phyloP scores from a whole-genome alignment of 139 green algal genomes.

The Marvania coccoides region DNA sequence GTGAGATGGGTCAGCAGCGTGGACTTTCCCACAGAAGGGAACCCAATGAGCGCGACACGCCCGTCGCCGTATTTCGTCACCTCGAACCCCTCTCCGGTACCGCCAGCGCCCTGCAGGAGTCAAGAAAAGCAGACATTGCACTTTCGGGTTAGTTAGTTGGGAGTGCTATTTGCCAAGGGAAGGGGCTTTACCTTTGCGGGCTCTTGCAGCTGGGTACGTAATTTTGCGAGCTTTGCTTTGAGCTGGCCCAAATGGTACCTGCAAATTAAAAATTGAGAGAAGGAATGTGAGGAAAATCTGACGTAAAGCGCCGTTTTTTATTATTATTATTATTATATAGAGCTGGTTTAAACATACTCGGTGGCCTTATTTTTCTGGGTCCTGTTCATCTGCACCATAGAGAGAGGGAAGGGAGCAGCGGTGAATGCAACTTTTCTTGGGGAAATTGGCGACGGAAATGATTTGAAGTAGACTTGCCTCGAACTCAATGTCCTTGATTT shows the following conservation, averaged over 20 bases:
- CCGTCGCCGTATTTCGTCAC: conserved; percentile 96
- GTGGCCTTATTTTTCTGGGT: conserved; percentile 81
- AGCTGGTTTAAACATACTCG: too few relatives aligned
- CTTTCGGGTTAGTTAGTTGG: not conserved
- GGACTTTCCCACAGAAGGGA: conserved; percentile 97
- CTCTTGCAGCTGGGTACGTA: conserved; percentile 91
- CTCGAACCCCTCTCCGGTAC: conserved; percentile 88
- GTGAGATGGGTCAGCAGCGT: conserved; percentile 92
- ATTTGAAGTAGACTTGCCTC: conserved; percentile 39
- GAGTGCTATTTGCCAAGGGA: not conserved
- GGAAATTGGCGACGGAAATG: too few relatives aligned
- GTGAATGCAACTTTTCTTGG: not conserved
- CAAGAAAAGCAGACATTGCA: not conserved
- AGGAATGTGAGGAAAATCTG: not conserved
- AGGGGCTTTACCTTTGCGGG: conserved; percentile 51
- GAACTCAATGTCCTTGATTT: conserved; percentile 96
- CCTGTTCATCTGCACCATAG: conserved; percentile 60
- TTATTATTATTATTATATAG: too few relatives aligned
- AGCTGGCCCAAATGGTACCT: conserved; percentile 94
- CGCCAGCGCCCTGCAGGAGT: conserved; percentile 30
- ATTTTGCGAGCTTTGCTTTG: conserved; percentile 95
- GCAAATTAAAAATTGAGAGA: conserved; percentile 61
- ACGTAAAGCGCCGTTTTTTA: not conserved
- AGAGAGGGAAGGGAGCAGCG: not conserved
- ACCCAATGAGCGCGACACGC: conserved; percentile 89